Percentiles rank a stretch among this genome's conserved stretches.
Conservation (phyloP, 106 monocot species). For the Phalaenopsis aphrodite region DNA sequence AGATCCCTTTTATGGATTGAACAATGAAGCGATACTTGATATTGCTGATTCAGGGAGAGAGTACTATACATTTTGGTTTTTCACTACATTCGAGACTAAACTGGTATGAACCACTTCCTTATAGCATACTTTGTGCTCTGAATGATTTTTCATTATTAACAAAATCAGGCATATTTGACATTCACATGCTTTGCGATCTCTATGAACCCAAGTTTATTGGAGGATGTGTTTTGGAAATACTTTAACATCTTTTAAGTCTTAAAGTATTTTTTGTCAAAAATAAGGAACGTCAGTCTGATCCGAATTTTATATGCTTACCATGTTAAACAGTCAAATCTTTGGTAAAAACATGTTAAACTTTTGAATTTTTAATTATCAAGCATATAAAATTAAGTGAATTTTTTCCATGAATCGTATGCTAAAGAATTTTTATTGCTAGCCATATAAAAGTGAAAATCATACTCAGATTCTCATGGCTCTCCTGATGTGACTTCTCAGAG, state of each 20-base stretch:
- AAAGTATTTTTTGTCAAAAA: neutral
- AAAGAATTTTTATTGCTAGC: neutral
- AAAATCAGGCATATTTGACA: neutral
- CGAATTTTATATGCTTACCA: neutral
- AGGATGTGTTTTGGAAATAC: neutral
- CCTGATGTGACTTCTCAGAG: neutral
- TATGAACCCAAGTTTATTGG: neutral
- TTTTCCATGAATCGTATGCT: neutral
- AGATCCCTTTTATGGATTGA: constrained; percentile 96
- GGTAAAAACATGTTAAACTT: neutral
- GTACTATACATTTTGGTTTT: constrained; percentile 99
- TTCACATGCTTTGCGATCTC: neutral
- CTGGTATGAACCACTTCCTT: constrained; percentile 32
- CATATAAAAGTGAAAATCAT: neutral
- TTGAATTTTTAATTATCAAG: neutral
- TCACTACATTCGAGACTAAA: constrained; percentile 59
- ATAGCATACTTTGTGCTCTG: neutral
- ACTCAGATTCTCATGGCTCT: neutral
- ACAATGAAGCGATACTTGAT: constrained; percentile 82
- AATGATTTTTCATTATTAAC: neutral
- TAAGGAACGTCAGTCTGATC: neutral
- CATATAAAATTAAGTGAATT: neutral
- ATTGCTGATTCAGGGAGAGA: constrained; percentile 96
- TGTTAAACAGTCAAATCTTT: neutral
- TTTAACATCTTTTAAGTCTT: neutral